Evolutionary conservation across 2,329 filamentous ascomycete species (phyloP).

Genomic region (Hypoxylon sp.): DNA sequence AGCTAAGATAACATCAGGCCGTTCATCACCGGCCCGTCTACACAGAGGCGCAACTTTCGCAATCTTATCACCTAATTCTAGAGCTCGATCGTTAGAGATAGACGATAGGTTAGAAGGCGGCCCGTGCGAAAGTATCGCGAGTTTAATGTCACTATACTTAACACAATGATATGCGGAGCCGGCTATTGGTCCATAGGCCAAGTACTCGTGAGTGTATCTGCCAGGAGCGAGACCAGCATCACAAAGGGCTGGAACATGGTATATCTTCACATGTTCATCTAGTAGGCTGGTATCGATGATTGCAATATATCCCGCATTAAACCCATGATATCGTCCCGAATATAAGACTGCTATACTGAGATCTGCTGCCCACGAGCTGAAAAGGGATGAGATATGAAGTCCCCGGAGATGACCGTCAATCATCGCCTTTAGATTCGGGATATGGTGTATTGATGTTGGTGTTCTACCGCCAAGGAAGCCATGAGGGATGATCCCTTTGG

Average conservation of each 20-base stretch:
- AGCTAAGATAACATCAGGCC: slow-evolving; percentile 17
- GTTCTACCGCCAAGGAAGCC: neutral
- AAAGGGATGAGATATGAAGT: neutral
- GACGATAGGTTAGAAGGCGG: neutral
- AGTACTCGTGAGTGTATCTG: slow-evolving; percentile 21
- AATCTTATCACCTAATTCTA: neutral
- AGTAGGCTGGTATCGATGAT: slow-evolving; percentile 30
- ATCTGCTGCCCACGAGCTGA: slow-evolving; percentile 35
- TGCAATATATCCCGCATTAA: slow-evolving; percentile 10
- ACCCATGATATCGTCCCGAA: neutral
- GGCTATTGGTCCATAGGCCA: slow-evolving; percentile 29
- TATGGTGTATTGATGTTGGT: slow-evolving; percentile 21
- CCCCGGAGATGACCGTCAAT: slow-evolving; percentile 14
- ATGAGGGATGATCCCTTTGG: slow-evolving; percentile 21
- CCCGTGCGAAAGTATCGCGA: too few relatives aligned
- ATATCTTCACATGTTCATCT: slow-evolving; percentile 20
- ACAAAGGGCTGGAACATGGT: slow-evolving; percentile 13
- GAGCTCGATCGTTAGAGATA: neutral
- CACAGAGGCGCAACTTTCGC: slow-evolving; percentile 6
- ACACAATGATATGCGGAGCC: slow-evolving; percentile 31
- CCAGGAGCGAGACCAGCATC: slow-evolving; percentile 2
- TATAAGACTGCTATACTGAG: neutral
- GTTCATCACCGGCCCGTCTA: neutral
- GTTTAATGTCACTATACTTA: neutral
- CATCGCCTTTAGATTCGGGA: neutral